Evolutionary conservation across 257 asterid genomes (phyloP).

Genomic region (Salvia splendens): DNA sequence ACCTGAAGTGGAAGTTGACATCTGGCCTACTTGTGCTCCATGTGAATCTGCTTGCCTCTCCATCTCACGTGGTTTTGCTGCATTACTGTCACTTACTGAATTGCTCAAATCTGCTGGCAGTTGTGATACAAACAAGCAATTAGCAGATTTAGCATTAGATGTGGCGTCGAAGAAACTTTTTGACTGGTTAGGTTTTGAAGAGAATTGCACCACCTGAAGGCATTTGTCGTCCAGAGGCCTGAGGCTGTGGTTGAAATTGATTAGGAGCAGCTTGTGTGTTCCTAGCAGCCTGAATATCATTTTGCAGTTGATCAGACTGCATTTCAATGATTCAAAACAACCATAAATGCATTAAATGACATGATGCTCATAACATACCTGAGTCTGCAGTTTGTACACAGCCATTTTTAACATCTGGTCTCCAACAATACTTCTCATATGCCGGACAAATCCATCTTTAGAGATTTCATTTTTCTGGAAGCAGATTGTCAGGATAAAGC

Average conservation of each 20-base stretch:
- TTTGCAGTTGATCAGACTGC: constrained; percentile 31
- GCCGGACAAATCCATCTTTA: constrained; percentile 75
- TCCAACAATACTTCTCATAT: constrained; percentile 84
- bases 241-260: constrained; percentile 58
- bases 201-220: constrained; percentile 51
- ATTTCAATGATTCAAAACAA: constrained; percentile 21
- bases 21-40: constrained; percentile 52
- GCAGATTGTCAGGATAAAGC: constrained; percentile 26
- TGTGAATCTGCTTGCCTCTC: constrained; percentile 60
- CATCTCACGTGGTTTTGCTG: constrained; percentile 47
- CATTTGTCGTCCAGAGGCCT: constrained; percentile 53
- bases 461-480: constrained; percentile 84
- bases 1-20: constrained; percentile 45
- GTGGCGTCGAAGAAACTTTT: constrained; percentile 19
- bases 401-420: constrained; percentile 93
- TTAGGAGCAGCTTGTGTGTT: constrained; percentile 45
- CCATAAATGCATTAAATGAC: constrained; percentile 22
- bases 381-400: constrained; percentile 73
- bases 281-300: constrained; percentile 52
- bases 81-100: constrained; percentile 44
- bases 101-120: constrained; percentile 46
- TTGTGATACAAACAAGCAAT: constrained; percentile 33
- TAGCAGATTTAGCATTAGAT: constrained; percentile 31
- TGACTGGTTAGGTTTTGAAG: constrained; percentile 27
- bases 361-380: constrained; percentile 47